Evolutionary conservation across 768 basidiomycete genomes (phyloP).

Genomic region (Gelatoporia subvermispora): DNA sequence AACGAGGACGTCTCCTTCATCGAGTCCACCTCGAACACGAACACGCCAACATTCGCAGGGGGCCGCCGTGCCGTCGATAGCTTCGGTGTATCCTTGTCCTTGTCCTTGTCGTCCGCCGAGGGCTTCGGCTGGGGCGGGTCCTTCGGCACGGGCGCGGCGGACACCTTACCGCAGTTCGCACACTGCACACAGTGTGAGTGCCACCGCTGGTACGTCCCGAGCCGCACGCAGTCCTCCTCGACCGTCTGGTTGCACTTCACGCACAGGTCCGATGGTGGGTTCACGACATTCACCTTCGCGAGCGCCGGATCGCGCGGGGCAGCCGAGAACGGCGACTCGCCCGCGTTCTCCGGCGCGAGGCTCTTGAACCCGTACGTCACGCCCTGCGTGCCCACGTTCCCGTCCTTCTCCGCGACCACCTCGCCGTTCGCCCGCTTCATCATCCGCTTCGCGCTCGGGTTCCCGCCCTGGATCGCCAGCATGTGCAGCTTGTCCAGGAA

Average conservation of each 20-base stretch:
- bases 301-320: conserved; percentile 42
- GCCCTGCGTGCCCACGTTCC: conserved; percentile 75
- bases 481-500: conserved; percentile 93
- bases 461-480: conserved; percentile 81
- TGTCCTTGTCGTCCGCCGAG: conserved; percentile 28
- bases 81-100: conserved; percentile 44
- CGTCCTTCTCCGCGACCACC: conserved; percentile 28
- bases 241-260: conserved; percentile 85
- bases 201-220: conserved; percentile 97
- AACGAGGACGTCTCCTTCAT: conserved; percentile 64
- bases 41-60: conserved; percentile 75
- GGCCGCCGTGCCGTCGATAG: conserved; percentile 62
- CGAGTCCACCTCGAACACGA: conserved; percentile 72
- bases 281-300: conserved; percentile 50
- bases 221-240: conserved; percentile 93
- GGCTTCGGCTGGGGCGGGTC: conserved; percentile 40
- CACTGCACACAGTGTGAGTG: conserved; percentile 94
- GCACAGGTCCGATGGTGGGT: conserved; percentile 87
- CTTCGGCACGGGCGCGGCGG: conserved; percentile 56
- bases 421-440: conserved; percentile 75
- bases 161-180: conserved; percentile 68
- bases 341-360: conserved; percentile 85
- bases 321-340: conserved; percentile 71
- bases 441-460: conserved; percentile 70
- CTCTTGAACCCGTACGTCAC: conserved; percentile 93